Evolutionary conservation across 140 eudicot species (phyloP).

Genomic region (Anethum foeniculum): DNA sequence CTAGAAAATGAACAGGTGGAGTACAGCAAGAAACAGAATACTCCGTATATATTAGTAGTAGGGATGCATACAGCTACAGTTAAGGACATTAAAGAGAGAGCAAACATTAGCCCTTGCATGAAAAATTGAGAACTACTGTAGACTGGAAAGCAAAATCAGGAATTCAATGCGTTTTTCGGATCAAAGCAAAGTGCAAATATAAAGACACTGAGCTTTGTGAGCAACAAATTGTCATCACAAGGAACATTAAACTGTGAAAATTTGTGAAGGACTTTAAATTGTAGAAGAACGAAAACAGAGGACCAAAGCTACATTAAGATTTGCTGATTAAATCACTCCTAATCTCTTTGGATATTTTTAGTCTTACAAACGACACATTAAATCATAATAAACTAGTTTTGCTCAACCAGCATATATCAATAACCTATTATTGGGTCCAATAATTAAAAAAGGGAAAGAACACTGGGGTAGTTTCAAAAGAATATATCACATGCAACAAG

Average conservation of each 20-base stretch:
- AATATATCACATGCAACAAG: not conserved
- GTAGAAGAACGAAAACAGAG: not conserved
- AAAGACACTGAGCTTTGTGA: not conserved
- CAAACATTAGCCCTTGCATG: no score
- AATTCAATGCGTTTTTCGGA: not conserved
- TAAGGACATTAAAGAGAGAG: no score
- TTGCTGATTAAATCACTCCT: not conserved
- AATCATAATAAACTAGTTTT: not conserved
- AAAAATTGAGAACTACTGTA: not conserved
- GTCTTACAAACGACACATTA: not conserved
- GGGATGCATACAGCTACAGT: not conserved
- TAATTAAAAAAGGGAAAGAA: not conserved
- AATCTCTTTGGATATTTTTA: not conserved
- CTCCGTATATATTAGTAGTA: not conserved
- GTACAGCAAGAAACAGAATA: not conserved
- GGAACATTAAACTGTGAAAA: not conserved
- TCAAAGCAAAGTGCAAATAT: not conserved
- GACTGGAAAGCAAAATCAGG: not conserved
- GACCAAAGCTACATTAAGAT: not conserved
- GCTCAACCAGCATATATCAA: not conserved
- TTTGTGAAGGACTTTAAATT: not conserved
- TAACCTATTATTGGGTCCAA: not conserved
- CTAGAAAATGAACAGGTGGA: not conserved
- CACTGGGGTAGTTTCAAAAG: not conserved
- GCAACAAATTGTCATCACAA: not conserved